A percentile compares a stretch with the other conserved stretches of the same genome.
Conservation (phyloP, 2,329 filamentous ascomycete species). For the Colletotrichum sp. region DNA sequence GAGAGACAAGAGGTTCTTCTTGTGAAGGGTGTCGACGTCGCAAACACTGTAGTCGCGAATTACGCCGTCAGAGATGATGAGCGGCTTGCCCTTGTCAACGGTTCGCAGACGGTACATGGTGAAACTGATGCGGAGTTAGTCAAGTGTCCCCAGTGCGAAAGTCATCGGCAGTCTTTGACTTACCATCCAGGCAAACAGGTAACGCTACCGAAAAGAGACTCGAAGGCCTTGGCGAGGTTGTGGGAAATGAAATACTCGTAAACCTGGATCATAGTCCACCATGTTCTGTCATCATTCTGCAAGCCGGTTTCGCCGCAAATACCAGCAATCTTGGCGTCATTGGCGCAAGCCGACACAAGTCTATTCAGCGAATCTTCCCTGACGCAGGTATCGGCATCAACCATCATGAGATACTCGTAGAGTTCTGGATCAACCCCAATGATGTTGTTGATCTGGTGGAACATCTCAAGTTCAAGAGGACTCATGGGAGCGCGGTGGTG, state of each 20-base stretch:
- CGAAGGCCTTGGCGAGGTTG: conserved; percentile 95
- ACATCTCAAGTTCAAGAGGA: conserved; percentile 95
- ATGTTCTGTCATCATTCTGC: conserved; percentile 92
- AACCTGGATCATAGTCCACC: conserved; percentile 99
- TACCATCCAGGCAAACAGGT: conserved; percentile 99
- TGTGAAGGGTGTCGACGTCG: conserved; percentile 90
- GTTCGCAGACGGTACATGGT: conserved; percentile 97
- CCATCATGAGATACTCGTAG: conserved; percentile 97
- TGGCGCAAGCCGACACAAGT: conserved; percentile 88
- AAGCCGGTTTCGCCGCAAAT: conserved; percentile 97
- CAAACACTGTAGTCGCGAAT: conserved; percentile 89
- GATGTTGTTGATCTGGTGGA: conserved; percentile 99
- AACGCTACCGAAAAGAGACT: conserved; percentile 96
- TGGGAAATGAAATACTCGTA: conserved; percentile 99
- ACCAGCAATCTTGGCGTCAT: conserved; percentile 94
- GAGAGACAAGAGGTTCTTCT: conserved; percentile 93
- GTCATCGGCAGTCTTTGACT: conserved; percentile 42
- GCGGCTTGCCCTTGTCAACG: conserved; percentile 89
- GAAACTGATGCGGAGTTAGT: conserved; percentile 72
- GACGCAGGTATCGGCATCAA: conserved; percentile 96
- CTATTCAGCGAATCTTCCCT: conserved; percentile 91
- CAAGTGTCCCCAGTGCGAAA: not conserved
- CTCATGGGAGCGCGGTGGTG: conserved; percentile 95
- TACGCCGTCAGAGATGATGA: conserved; percentile 90
- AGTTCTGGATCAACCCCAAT: conserved; percentile 97